Conservation (phyloP, 257 asterid genomes). For the Nicotiana knightiana region DNA sequence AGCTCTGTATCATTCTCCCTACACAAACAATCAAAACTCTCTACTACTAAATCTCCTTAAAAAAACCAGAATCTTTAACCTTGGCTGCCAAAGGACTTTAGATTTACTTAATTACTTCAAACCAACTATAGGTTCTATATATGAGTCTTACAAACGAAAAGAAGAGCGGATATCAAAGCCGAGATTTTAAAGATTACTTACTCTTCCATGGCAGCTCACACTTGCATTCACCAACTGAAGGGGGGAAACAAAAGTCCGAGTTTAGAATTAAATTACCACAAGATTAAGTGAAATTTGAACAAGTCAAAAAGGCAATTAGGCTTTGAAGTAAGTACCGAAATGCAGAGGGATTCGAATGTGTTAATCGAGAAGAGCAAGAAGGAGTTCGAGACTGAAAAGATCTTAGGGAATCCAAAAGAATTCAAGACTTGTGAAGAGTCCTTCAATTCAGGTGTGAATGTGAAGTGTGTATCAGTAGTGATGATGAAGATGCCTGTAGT, state of each 20-base stretch:
- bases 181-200: not conserved
- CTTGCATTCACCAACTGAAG: not conserved
- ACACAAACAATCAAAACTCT: not conserved
- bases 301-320: not conserved
- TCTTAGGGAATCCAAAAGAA: not conserved
- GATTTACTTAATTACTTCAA: not conserved
- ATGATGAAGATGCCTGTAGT: no score
- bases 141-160: not conserved
- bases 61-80: not conserved
- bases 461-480: not conserved
- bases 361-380: not conserved
- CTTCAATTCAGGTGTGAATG: not conserved
- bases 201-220: conserved; percentile 11
- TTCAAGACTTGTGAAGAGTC: not conserved
- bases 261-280: not conserved
- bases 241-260: not conserved
- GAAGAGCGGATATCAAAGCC: not conserved
- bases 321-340: not conserved
- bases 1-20: conserved; percentile 76
- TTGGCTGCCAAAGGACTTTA: not conserved
- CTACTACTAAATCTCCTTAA: not conserved
- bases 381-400: not conserved
- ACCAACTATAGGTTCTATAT: not conserved
- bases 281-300: conserved; percentile 1
- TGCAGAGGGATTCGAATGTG: not conserved